Evolutionary conservation across 2,329 filamentous ascomycete species (phyloP), one percentile per base, ranked within the genome.

Genomic region (Talaromyces sp.): DNA sequence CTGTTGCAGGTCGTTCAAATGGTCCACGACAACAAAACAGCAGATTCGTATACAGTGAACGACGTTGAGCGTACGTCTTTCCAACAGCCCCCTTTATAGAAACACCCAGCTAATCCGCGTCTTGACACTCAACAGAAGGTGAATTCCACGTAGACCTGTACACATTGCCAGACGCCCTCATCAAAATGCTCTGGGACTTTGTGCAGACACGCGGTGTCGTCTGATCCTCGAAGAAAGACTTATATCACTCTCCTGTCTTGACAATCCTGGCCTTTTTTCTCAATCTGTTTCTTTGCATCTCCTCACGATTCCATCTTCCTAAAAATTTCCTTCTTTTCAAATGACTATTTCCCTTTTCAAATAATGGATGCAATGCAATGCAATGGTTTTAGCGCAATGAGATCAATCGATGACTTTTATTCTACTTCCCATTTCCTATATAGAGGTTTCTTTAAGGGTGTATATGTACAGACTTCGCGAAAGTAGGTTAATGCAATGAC

Each of bases 131-230:
- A 73, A 59, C 73, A 91, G 93, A 93, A 74, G 95, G 95, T 74
- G 95, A 99, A 81, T 99, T 99, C 82, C 95, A 97, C 67, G 94
- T 99, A 71, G 95, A 99, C 75, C 85, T 99, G 66, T 98, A 97
- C 81, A 98, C 95, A n/a, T 87, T 99, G 69, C 93, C 95, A 0
- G 95, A 98, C 70, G 81, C 83, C 33, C 85, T 98, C 43, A 90
- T 95, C 75, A 96, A 95, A 79, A 93, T 92, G 87, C 88, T 99
- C 67, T 98, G 94, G 94, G 94, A 97, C 67, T 96, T 95, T 75
- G 87, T 87, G 49, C 76, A 75, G 62, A 79, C 82, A 58, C 82
- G 80, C 69, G 78, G 78, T 33, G 77, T 73, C 63, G 67, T 78
- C 67, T 81, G 69, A 73, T 33, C 22, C 13, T 10, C 27, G n/a